A percentile compares a stretch with the other conserved stretches of the same genome.
phyloP scores from a whole-genome alignment of 805 yeast genomes.

The Starmerella cellae region DNA sequence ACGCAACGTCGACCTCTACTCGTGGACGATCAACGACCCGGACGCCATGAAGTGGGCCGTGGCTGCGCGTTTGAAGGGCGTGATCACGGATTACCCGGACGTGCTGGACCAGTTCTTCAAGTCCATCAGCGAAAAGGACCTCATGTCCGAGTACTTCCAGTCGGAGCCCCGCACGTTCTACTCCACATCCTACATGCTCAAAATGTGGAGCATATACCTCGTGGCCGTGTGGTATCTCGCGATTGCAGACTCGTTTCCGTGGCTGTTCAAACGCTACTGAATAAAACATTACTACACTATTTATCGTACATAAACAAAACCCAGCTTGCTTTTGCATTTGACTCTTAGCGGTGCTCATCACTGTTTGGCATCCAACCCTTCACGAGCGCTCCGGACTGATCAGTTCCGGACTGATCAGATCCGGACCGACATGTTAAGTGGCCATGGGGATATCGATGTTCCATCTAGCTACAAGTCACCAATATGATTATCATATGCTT shows the following conservation, averaged over 20 bases:
- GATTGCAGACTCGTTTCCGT: constrained; percentile 18
- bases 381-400: no score
- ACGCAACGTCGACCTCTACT: constrained; percentile 30
- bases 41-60: constrained; percentile 30
- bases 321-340: no score
- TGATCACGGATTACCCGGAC: constrained; percentile 34
- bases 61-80: constrained; percentile 29
- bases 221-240: constrained; percentile 17
- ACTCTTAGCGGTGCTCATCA: no score
- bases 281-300: no score
- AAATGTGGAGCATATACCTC: constrained; percentile 19
- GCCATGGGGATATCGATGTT: no score
- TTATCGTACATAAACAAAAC: background rate
- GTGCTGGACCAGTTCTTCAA: constrained; percentile 16
- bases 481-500: no score
- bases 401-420: no score
- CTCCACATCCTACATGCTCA: constrained; percentile 12
- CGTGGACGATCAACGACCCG: constrained; percentile 42
- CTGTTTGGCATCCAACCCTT: no score
- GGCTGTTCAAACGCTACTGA: constrained; percentile 16
- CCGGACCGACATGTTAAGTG: no score
- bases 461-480: no score
- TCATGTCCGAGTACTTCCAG: constrained; percentile 21
- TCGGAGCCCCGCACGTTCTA: constrained; percentile 21
- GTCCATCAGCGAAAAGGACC: constrained; percentile 19